These are phyloP conservation scores for Tricholoma bakamatsutake DNA, from an alignment of 768 basidiomycete genomes.

Conservation along the genomic window DNA sequence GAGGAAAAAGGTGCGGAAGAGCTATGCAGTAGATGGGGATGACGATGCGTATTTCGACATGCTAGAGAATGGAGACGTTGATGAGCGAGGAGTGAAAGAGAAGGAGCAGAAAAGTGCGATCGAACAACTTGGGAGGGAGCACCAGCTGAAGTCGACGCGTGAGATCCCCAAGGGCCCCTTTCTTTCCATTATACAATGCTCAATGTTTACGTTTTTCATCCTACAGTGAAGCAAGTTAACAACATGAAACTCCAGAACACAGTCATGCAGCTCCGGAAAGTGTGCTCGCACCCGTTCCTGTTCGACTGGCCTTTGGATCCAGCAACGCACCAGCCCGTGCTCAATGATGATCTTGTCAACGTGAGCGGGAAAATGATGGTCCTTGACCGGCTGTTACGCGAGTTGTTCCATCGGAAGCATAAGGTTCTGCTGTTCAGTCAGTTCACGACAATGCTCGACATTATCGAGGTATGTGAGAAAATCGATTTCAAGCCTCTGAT, in stretches of 20 bases:
- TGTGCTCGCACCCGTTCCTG: conserved; percentile 88
- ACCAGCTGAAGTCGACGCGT: conserved; percentile 59
- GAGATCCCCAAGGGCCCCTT: conserved; percentile 6
- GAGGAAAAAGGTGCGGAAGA: conserved; percentile 32
- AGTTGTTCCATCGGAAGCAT: conserved; percentile 72
- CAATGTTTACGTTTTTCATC: neutral
- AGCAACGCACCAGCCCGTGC: conserved; percentile 49
- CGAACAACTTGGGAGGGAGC: conserved; percentile 51
- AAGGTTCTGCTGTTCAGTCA: conserved; percentile 89
- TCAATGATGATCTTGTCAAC: conserved; percentile 78
- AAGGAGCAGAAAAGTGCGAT: conserved; percentile 31
- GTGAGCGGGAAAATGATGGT: conserved; percentile 98
- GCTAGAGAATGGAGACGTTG: conserved; percentile 44
- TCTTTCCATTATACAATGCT: neutral
- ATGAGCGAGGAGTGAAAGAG: conserved; percentile 27
- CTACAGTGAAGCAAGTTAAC: conserved; percentile 68
- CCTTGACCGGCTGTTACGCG: conserved; percentile 80
- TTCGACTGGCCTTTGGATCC: conserved; percentile 80
- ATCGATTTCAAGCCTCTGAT: conserved; percentile 4
- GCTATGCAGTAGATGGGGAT: conserved; percentile 51
- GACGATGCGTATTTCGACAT: conserved; percentile 65
- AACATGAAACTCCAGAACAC: conserved; percentile 92
- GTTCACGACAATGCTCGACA: conserved; percentile 94
- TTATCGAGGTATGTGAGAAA: conserved; percentile 64
- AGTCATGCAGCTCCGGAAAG: conserved; percentile 97